Percentiles rank a stretch among this genome's conserved stretches.
Conservation (phyloP, 345 rosid species). For the Fremontodendron californicum region DNA sequence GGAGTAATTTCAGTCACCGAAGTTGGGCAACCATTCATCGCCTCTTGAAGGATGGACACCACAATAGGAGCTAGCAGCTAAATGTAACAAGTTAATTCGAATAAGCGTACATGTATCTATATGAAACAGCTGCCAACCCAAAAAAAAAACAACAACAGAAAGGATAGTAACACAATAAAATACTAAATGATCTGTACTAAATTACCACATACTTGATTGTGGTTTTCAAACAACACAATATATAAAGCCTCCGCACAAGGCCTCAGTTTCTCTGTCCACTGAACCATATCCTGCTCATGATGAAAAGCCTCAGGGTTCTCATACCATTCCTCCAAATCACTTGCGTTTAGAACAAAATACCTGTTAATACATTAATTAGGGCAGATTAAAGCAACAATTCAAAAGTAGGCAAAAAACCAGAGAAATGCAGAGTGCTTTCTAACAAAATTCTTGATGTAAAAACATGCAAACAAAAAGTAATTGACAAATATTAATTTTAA, state of each 20-base stretch:
- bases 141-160: background rate
- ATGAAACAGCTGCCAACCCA: background rate
- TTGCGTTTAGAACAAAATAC: slow-evolving; percentile 84
- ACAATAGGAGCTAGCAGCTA: slow-evolving; percentile 90
- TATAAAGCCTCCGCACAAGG: slow-evolving; percentile 99
- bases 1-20: slow-evolving; percentile 77
- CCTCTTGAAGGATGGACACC: slow-evolving; percentile 92
- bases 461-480: background rate
- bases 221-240: slow-evolving; percentile 91
- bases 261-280: slow-evolving; percentile 94
- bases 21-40: slow-evolving; percentile 86
- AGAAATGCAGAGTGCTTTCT: background rate
- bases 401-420: slow-evolving; percentile 5
- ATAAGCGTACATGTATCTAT: slow-evolving; percentile 18
- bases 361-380: slow-evolving; percentile 39
- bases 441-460: background rate
- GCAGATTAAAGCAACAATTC: slow-evolving; percentile 21
- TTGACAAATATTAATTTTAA: background rate
- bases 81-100: slow-evolving; percentile 22
- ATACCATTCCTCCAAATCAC: slow-evolving; percentile 92
- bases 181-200: slow-evolving; percentile 14
- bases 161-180: background rate
- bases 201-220: slow-evolving; percentile 78
- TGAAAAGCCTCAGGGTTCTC: slow-evolving; percentile 93
- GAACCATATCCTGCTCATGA: slow-evolving; percentile 98